Base-by-base conservation (phyloP, 2,329 filamentous ascomycete genomes). In the Canariomyces notabilis region DNA sequence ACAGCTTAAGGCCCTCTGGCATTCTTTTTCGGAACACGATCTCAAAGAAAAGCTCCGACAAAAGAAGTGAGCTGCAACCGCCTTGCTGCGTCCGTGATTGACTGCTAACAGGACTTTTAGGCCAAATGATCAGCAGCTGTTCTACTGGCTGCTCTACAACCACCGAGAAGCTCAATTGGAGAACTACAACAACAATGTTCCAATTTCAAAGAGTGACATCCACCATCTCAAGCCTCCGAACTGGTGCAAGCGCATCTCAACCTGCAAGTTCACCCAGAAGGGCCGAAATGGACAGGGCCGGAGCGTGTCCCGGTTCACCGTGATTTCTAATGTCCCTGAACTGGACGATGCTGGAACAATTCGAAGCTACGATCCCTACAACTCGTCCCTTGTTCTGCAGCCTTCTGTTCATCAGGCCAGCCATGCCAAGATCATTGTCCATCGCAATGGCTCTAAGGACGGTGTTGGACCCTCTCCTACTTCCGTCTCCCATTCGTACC, bases 1-100 rank as follows among this genome's bases (percentile, higher is more conserved):
- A 34, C 91, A 95, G 64, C 74, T 98, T 53, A 85, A 86, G 49
- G 91, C 89, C 2, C 76, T 97, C 59, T 97, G 89, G 90, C 90
- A 97, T 68, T 86, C 83, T 57, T 85, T 88, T 54, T 80, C 79
- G 26, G 85, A 91, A 55, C 78, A 85, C 21, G 76, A 83, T 15
- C 68, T 97, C 18, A 75, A 85, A 19, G 71, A 80, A 45, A 84
- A 82, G 59, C 73, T 97, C n/a, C 67, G 76, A 11, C 79, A 71
- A 52, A 67, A 79, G 23, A 77, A 81, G 80, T 86, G 71, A 66
- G 81, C 73, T 16, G 6, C 18, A 20, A 14, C 21, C 5, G 12
- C 8, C 26, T 8, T 34, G 14, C 9, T 14, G 12, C 11, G 31
- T 9, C 11, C n/a, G 26, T 20, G 18, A n/a, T 9, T 19, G 19